These are phyloP conservation scores for Ogataea henricii DNA, from an alignment of 805 yeast genomes.

Conservation along the genomic window DNA sequence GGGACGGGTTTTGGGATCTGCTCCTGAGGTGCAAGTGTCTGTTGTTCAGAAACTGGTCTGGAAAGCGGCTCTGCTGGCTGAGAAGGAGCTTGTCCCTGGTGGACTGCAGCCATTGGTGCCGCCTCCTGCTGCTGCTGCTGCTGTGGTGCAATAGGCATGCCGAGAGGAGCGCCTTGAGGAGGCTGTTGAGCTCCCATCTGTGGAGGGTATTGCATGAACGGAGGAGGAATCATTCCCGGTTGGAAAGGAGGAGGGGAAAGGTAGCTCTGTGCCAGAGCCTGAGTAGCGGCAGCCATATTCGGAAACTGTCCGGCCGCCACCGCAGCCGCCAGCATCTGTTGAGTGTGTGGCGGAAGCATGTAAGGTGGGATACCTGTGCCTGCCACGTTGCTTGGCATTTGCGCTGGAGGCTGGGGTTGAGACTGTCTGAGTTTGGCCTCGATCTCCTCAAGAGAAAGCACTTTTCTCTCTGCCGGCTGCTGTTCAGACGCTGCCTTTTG, in stretches of 20 bases:
- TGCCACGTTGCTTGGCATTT: slow-evolving; percentile 22
- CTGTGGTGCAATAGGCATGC: slow-evolving; percentile 10
- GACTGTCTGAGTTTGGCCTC: slow-evolving; percentile 72
- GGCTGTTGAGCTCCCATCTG: slow-evolving; percentile 17
- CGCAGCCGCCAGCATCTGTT: slow-evolving; percentile 32
- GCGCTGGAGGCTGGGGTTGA: slow-evolving; percentile 24
- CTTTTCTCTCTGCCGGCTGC: slow-evolving; percentile 39
- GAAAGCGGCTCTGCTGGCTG: slow-evolving; percentile 15
- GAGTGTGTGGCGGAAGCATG: slow-evolving; percentile 35
- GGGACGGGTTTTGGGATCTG: slow-evolving; percentile 27
- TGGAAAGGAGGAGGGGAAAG: slow-evolving; percentile 30
- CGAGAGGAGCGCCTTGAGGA: slow-evolving; percentile 15
- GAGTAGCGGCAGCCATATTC: slow-evolving; percentile 34
- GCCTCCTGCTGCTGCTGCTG: slow-evolving; percentile 14
- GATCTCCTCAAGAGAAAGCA: slow-evolving; percentile 77
- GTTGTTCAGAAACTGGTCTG: slow-evolving; percentile 7
- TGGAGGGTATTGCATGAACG: slow-evolving; percentile 24
- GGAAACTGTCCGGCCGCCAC: slow-evolving; percentile 38
- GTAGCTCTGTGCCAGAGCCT: slow-evolving; percentile 35
- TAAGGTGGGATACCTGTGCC: slow-evolving; percentile 27
- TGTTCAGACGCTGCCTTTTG: slow-evolving; percentile 21
- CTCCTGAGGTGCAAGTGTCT: slow-evolving; percentile 13
- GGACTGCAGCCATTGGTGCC: slow-evolving; percentile 10
- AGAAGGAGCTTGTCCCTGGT: slow-evolving; percentile 19
- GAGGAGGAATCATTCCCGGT: slow-evolving; percentile 28